These are phyloP conservation scores for Apiospora saccharicola DNA, from an alignment of 2,329 filamentous ascomycete genomes.

Conservation along the genomic window DNA sequence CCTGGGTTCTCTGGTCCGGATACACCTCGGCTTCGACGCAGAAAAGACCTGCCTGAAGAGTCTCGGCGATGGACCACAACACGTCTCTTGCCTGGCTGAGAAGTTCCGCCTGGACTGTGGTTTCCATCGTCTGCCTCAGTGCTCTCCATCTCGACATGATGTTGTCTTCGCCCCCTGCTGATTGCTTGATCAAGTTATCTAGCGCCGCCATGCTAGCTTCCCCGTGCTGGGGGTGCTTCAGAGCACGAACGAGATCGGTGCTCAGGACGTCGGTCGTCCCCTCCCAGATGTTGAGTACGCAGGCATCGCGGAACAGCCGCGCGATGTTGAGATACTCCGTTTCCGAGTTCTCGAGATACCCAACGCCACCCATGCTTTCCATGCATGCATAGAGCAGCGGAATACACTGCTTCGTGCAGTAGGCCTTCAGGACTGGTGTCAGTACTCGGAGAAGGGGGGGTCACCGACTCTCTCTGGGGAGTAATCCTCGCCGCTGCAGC, in stretches of 20 bases:
- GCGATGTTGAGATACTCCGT: constrained; percentile 72
- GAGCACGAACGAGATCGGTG: constrained; percentile 54
- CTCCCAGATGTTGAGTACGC: constrained; percentile 70
- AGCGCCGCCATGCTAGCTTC: constrained; percentile 50
- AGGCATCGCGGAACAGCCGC: constrained; percentile 69
- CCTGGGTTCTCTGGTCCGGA: constrained; percentile 45
- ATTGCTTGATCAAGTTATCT: constrained; percentile 47
- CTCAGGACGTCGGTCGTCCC: constrained; percentile 75
- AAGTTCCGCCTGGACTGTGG: constrained; percentile 47
- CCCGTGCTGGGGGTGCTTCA: constrained; percentile 54
- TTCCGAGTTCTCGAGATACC: constrained; percentile 68
- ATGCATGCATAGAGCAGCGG: constrained; percentile 63
- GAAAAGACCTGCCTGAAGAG: constrained; percentile 53
- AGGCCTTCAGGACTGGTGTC: constrained; percentile 67
- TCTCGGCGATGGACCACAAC: constrained; percentile 52
- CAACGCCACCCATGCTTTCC: constrained; percentile 71
- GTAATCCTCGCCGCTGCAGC: constrained; percentile 27
- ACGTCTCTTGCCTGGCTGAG: constrained; percentile 55
- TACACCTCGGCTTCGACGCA: constrained; percentile 49
- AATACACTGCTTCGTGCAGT: constrained; percentile 59
- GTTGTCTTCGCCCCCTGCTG: constrained; percentile 38
- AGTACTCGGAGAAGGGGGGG: constrained; percentile 60
- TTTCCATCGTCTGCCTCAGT: constrained; percentile 47
- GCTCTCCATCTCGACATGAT: constrained; percentile 48
- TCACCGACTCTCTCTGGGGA: constrained; percentile 24